Evolutionary conservation across 768 basidiomycete genomes (phyloP).

Genomic region (Mycena filopes): DNA sequence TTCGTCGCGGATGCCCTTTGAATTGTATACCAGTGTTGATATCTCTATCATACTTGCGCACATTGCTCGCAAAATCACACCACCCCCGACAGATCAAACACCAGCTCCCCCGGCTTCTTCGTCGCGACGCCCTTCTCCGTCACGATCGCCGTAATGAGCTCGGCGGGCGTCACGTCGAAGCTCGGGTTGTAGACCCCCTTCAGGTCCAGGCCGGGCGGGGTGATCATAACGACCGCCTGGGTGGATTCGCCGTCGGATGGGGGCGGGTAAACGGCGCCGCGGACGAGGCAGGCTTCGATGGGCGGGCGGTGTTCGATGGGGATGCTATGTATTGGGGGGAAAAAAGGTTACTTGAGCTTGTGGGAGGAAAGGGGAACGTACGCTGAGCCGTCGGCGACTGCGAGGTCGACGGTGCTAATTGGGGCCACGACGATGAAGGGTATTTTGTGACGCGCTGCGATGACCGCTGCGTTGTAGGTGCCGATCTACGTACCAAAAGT

Average conservation of each 20-base stretch:
- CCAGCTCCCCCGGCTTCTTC: conserved; percentile 52
- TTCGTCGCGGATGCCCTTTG: too few species aligned
- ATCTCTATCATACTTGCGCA: too few species aligned
- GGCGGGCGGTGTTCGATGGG: conserved; percentile 94
- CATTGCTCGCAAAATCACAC: conserved; percentile 59
- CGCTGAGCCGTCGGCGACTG: conserved; percentile 75
- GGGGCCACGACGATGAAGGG: conserved; percentile 96
- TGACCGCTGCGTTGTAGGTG: conserved; percentile 95
- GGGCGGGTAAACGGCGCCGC: conserved; percentile 77
- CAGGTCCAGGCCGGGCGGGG: conserved; percentile 69
- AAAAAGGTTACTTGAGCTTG: conserved; percentile 4
- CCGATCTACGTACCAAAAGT: conserved; percentile 63
- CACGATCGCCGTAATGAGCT: conserved; percentile 93
- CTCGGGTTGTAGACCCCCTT: conserved; percentile 89
- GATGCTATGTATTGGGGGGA: conserved; percentile 63
- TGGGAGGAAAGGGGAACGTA: conserved; percentile 38
- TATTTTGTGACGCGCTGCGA: conserved; percentile 87
- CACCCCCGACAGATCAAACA: conserved; percentile 53
- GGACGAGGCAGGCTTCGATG: conserved; percentile 88
- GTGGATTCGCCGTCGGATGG: conserved; percentile 56
- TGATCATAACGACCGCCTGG: conserved; percentile 86
- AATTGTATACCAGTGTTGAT: too few species aligned
- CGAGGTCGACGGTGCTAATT: conserved; percentile 90
- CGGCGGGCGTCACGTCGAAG: conserved; percentile 96
- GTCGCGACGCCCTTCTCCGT: conserved; percentile 95